A percentile compares a stretch with the other conserved stretches of the same genome.
These are phyloP conservation scores for Xylariales sp. DNA, from an alignment of 2,329 filamentous ascomycete species.

Conservation along the genomic window DNA sequence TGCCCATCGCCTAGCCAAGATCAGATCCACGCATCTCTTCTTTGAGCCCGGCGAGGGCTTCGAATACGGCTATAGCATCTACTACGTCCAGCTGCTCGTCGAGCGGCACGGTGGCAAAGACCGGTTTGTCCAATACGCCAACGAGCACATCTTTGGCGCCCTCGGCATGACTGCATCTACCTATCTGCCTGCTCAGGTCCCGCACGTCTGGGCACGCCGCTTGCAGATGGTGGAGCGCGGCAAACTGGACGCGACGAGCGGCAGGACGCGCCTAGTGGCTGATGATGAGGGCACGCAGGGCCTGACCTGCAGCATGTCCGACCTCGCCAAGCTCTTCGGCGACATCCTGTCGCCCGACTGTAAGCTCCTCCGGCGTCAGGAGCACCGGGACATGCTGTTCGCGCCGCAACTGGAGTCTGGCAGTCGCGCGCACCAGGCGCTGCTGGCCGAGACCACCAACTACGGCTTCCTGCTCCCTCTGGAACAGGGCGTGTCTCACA, in stretches of 20 bases:
- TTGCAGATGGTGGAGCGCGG: constrained; percentile 3
- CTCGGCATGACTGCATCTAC: constrained; percentile 3
- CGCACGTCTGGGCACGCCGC: constrained; percentile 3
- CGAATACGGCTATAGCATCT: not conserved
- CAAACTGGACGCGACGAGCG: not conserved
- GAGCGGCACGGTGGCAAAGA: constrained; percentile 1
- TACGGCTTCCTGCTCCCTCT: constrained; percentile 4
- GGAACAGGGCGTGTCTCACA: constrained; percentile 1
- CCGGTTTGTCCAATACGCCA: constrained; percentile 3
- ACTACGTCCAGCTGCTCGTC: constrained; percentile 1
- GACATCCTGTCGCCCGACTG: constrained; percentile 3
- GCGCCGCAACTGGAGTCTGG: constrained; percentile 1
- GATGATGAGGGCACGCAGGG: not conserved
- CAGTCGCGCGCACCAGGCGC: constrained; percentile 1
- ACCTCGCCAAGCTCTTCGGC: constrained; percentile 2
- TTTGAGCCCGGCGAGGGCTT: constrained; percentile 3
- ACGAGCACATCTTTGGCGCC: constrained; percentile 1
- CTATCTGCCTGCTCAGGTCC: constrained; percentile 1
- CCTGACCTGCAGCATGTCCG: constrained; percentile 3
- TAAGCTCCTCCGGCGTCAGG: constrained; percentile 1
- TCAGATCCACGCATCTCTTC: not conserved
- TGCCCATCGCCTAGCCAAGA: constrained; percentile 2
- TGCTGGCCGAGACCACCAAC: constrained; percentile 1
- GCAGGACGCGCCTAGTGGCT: constrained; percentile 1
- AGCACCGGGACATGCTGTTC: not conserved